Evolutionary conservation across 768 basidiomycete genomes (phyloP), one percentile per base, ranked within the genome.

Genomic region (Tephrocybe rancida): DNA sequence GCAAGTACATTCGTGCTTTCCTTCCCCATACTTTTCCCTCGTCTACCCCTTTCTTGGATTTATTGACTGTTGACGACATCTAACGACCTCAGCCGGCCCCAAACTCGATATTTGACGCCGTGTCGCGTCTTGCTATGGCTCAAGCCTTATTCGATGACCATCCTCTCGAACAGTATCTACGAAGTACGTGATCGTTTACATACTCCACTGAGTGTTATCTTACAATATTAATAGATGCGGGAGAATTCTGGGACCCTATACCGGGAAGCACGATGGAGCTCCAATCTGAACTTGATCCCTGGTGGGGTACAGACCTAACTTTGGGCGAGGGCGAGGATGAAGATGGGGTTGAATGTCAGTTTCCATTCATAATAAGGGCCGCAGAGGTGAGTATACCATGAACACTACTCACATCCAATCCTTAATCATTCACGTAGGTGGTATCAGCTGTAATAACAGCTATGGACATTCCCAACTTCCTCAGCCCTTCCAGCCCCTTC

Each of bases 81-180:
- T 62, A 35, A 62, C 61, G 61, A 62, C 54, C 39, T 18, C 24
- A 21, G 22, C 16, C 11, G 34, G 24, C 37, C 14, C 41, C 25
- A 13, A 34, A 2, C 8, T 37, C 21, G 18, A 6, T n/a, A 3
- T 19, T 22, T 34, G 46, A 38, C 34, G 51, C 41, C n/a, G 37
- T 16, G 49, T 58, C 50, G 26, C 46, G 46, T 48, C 25, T 44
- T 43, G 34, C 44, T 30, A 91, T 91, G 89, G 89, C 89, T 30
- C 86, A 90, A 75, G 78, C 89, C 53, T 67, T 90, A 56, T 89
- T 88, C 70, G 85, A 89, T 59, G 83, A 88, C 56, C 87, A 90
- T 61, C 89, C 89, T 38, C 77, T 91, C 38, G 82, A 86, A 61
- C 79, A 83, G 60, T 91, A 91, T 68, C 73, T 91, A 50, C 73